These are phyloP conservation scores for Talaromyces trachyspermus DNA, from an alignment of 495 filamentous ascomycete species.

Conservation along the genomic window DNA sequence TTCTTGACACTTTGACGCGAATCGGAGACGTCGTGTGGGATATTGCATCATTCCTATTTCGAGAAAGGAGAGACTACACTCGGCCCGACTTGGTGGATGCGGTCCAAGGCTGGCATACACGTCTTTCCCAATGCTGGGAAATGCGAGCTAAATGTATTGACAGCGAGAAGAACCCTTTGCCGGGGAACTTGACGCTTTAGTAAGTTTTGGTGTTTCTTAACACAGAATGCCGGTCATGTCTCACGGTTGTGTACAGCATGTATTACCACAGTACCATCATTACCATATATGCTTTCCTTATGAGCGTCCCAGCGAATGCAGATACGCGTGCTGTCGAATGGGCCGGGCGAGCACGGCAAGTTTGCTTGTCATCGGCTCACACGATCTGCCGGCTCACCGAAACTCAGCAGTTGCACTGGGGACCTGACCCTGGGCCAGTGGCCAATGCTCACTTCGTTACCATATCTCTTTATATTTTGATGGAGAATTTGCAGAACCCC, in stretches of 20 bases:
- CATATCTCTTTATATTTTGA: constrained; percentile 22
- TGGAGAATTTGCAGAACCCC: constrained; percentile 17
- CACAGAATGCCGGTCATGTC: not conserved
- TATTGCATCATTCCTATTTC: constrained; percentile 8
- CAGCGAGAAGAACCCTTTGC: not conserved
- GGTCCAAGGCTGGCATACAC: constrained; percentile 5
- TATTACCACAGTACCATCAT: constrained; percentile 24
- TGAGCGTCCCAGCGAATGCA: not conserved
- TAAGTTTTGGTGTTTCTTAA: not conserved
- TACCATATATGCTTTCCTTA: constrained; percentile 21
- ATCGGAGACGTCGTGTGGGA: constrained; percentile 11
- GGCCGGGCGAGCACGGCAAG: constrained; percentile 12
- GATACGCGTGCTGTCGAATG: not conserved
- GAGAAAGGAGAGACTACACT: constrained; percentile 5
- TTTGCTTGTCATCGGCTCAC: constrained; percentile 18
- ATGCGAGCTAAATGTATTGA: constrained; percentile 1
- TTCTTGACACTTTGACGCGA: constrained; percentile 6
- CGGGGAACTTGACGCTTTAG: constrained; percentile 2
- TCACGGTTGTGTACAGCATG: constrained; percentile 10
- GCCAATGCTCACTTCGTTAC: constrained; percentile 27
- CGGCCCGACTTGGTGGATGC: not conserved
- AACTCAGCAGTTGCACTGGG: constrained; percentile 23
- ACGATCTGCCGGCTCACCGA: constrained; percentile 24
- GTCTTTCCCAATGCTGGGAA: constrained; percentile 4
- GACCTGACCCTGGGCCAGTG: constrained; percentile 24